Base-by-base conservation (phyloP, 148 eudicot species). In the Diospyros kaki region DNA sequence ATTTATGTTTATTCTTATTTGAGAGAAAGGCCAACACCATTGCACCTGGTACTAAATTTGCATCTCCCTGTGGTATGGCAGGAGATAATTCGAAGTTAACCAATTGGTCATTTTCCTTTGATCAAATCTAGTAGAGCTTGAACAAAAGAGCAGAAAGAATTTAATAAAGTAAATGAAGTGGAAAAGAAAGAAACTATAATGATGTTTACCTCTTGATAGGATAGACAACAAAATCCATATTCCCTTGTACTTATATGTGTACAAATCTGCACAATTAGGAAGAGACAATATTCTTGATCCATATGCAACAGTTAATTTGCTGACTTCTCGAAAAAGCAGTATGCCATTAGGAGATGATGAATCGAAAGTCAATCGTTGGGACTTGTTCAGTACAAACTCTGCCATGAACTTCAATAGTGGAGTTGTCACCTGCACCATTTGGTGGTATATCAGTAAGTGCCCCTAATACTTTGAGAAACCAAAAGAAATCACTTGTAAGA, bases 341-440 rank as follows among this genome's bases (percentile, higher is more conserved):
- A 96, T 96, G 78, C 99, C 99, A 78, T 93, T 93, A 44, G 97
- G 94, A 73, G 99, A 96, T 39, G 99, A 96, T 5, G 97, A 88
- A 75, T 96, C 98, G 82, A 96, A 96, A 14, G 97, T 90, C 87
- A 96, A 78, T 58, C 99, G 90, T 68, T 93, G 97, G 76, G 97
- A 90, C 79, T 91, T 93, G 83, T 96, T 96, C 76, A 88, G 81
- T 76, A 96, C 99, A 80, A 96, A 93, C 79, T 96, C 99, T 53
- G 94, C 91, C 98, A 96, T 85, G 79, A 96, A 93, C 83, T 96
- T 96, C 59, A 96, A 77, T 73, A 96, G 77, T 55, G 99, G 99
- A 64, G 94, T 96, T 48, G 98, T 90, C 74, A 93, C 99, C 99
- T 96, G 92, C 75, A 81, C 58, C 58, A 79, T 41, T 64, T 38